Conservation (phyloP, 371 early-diverging fungal species). For the Gilbertella persicaria region DNA sequence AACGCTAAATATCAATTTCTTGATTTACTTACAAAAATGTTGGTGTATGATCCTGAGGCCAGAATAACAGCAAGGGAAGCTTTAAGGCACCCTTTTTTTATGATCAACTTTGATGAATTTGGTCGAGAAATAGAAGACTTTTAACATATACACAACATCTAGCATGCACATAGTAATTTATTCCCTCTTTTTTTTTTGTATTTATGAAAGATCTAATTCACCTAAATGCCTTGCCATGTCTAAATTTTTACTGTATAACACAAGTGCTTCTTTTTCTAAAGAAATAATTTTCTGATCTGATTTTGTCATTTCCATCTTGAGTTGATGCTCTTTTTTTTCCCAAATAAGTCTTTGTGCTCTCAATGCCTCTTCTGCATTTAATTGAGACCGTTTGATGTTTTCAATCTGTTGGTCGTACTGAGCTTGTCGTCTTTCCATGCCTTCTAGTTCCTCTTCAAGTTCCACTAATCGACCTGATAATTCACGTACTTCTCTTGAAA, state of each 20-base stretch:
- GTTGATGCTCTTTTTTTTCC: conserved; percentile 3
- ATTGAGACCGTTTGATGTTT: background rate
- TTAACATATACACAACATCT: no score
- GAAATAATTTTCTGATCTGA: conserved; percentile 4
- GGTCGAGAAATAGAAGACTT: conserved; percentile 26
- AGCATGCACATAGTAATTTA: background rate
- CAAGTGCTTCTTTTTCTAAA: conserved; percentile 21
- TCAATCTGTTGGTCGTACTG: background rate
- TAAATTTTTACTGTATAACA: conserved; percentile 25
- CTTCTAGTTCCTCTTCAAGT: conserved; percentile 23
- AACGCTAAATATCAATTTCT: conserved; percentile 38
- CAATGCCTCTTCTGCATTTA: background rate
- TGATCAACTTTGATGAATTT: conserved; percentile 35
- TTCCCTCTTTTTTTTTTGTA: background rate
- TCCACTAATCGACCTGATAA: conserved; percentile 19
- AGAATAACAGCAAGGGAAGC: conserved; percentile 86
- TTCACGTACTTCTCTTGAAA: conserved; percentile 23
- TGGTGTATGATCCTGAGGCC: conserved; percentile 84
- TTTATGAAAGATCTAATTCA: conserved; percentile 23
- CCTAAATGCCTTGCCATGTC: conserved; percentile 24
- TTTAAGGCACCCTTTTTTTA: conserved; percentile 83
- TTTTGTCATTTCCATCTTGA: background rate
- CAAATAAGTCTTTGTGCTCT: background rate
- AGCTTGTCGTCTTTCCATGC: conserved; percentile 9
- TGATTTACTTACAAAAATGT: conserved; percentile 77